Base-by-base conservation (phyloP, 805 yeast species). In the Hanseniaspora guilliermondii region DNA sequence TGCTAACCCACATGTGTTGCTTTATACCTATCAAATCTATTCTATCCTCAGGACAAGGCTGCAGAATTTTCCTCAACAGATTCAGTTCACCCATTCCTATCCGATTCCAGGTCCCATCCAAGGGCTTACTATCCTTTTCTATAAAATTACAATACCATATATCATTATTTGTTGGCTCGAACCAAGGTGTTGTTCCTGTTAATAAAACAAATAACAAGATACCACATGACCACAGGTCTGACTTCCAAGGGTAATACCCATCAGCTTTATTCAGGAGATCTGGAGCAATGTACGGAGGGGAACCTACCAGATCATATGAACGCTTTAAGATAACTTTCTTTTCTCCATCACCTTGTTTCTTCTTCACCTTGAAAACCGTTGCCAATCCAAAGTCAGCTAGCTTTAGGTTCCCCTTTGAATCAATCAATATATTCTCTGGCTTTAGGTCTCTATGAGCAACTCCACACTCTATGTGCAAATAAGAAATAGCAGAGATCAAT, bases 331-430 rank as follows among this genome's bases (percentile, higher is more conserved):
- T 25, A 21, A 21, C 44, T 19, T 30, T 19, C 8, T 9, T 12
- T 12, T 27, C 37, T 44, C 38, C 47, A 32, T 44, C 21, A n/a
- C 27, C 12, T 7, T 44, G 47, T 44, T 44, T 44, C 30, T 49
- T 49, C 24, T 49, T 49, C 5, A 19, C 16, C 58, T 69, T 73
- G 61, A 74, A 82, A 8, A 79, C 78, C 32, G 80, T 75, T 0
- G 89, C 87, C 16, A 85, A 67, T 0, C 93, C 93, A 67, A 85
- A 84, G 66, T 84, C 93, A 0, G 87, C 81, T n/a, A 84, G 66
- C 60, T 83, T 82, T 62, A 85, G 64, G 62, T 83, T 82, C 2
- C 89, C 88, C 32, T 71, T 65, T 24, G 69, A 69, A 62, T 83
- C 87, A 16, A 85, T 65, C 27, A 85, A 68, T 9, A 85, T 73